Base-by-base conservation (phyloP, 495 filamentous ascomycete species). In the Neurospora terricola region DNA sequence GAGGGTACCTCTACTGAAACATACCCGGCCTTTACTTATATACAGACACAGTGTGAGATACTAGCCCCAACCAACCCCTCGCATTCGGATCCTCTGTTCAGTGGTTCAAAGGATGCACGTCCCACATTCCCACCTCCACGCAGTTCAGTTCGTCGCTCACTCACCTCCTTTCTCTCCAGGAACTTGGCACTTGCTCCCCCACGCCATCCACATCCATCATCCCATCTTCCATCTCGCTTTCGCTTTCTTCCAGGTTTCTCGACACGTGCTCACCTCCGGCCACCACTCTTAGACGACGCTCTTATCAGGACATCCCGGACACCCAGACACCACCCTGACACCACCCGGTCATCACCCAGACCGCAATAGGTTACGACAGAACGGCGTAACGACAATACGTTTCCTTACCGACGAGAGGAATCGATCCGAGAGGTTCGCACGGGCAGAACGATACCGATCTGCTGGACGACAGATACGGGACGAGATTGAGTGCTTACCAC, bases 151-250 rank as follows among this genome's bases (percentile, higher is more conserved):
- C 18, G 18, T 45, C 43, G 43, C 43, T 45, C 21, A 27, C 43
- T 45, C 21, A 27, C 21, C 48, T 27, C 48, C 48, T 59, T 59
- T 27, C 45, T 54, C 45, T 23, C 45, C 45, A 21, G 21, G 45
- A 21, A 54, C 45, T 54, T 54, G n/a, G 45, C 45, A 23, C 45
- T 23, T 18, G 18, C 18, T 12, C 42, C 18, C 39, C 18, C 39
- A 42, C 39, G 14, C 39, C 14, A 43, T 43, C 12, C 11, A 34
- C 34, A 34, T 34, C 34, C 34, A 34, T 43, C 43, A 21, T 4
- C 21, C 9, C n/a, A 54, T 54, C n/a, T 21, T 34, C 23, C 34
- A 27, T 62, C 39, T 74, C 73, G 73, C 72, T 76, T 76, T 76
- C 69, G 2, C 45, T 37, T 40, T 38, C 18, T 59, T 59, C 11